These are phyloP conservation scores for Caryopteris hybrid DNA, from an alignment of 305 asterid genomes.

Conservation along the genomic window DNA sequence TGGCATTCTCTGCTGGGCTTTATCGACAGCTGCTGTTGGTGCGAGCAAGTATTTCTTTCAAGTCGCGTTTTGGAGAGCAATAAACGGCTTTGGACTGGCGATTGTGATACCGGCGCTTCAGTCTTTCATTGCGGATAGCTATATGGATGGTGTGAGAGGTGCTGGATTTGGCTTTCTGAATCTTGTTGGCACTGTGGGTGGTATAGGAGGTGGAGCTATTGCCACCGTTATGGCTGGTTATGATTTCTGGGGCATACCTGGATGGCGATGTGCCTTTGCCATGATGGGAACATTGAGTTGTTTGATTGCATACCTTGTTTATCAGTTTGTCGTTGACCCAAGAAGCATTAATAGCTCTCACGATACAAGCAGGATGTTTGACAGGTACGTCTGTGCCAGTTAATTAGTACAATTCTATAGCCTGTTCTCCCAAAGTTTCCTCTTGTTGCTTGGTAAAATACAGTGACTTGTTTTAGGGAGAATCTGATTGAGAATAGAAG, in stretches of 20 bases:
- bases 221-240: slow-evolving; percentile 96
- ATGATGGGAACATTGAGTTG: slow-evolving; percentile 76
- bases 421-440: too few relatives aligned
- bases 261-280: slow-evolving; percentile 84
- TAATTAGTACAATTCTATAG: too few relatives aligned
- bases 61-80: slow-evolving; percentile 86
- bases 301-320: slow-evolving; percentile 73
- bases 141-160: slow-evolving; percentile 71
- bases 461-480: slow-evolving; percentile 47
- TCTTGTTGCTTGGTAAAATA: not conserved
- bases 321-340: slow-evolving; percentile 77
- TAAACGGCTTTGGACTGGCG: slow-evolving; percentile 90
- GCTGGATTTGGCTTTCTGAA: slow-evolving; percentile 81
- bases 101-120: slow-evolving; percentile 93
- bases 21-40: slow-evolving; percentile 94
- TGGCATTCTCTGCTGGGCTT: slow-evolving; percentile 91
- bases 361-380: slow-evolving; percentile 37
- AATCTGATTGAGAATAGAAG: slow-evolving; percentile 43
- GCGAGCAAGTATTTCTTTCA: slow-evolving; percentile 71
- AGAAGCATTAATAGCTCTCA: slow-evolving; percentile 26
- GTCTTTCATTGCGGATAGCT: slow-evolving; percentile 95
- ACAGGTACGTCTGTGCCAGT: slow-evolving; percentile 40
- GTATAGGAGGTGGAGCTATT: slow-evolving; percentile 96
- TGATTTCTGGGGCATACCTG: slow-evolving; percentile 71
- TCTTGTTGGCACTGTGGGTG: slow-evolving; percentile 86